A percentile compares a stretch with the other conserved stretches of the same genome.
These are phyloP conservation scores for Phytophthora chlamydospora DNA, from an alignment of 352 stramenopile species.

Conservation along the genomic window DNA sequence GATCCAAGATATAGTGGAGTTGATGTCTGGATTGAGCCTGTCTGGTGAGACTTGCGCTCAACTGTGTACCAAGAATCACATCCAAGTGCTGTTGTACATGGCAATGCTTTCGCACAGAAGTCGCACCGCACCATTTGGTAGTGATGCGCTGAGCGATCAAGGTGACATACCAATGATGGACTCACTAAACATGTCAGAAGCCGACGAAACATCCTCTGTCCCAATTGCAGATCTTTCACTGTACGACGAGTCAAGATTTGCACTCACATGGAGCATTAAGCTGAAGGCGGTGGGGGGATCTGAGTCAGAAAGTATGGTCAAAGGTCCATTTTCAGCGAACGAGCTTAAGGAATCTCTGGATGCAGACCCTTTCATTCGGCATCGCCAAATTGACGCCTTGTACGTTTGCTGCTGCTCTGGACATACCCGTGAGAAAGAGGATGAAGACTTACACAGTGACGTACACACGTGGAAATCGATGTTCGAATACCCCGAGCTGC, in stretches of 20 bases:
- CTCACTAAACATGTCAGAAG: conserved; percentile 51
- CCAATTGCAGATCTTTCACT: conserved; percentile 74
- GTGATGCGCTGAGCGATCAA: conserved; percentile 28
- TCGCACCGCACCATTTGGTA: conserved; percentile 12
- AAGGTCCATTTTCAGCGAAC: conserved; percentile 60
- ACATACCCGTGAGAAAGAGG: conserved; percentile 15
- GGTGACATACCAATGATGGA: conserved; percentile 79
- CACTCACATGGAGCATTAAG: conserved; percentile 71
- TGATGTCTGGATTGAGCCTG: conserved; percentile 61
- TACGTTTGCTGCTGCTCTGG: conserved; percentile 75
- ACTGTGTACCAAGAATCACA: conserved; percentile 59
- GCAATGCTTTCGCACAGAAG: conserved; percentile 62
- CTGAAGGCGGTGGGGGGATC: conserved; percentile 25
- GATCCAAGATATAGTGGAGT: conserved; percentile 69
- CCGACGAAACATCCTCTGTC: conserved; percentile 50
- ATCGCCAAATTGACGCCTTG: conserved; percentile 45
- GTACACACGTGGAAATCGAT: conserved; percentile 69
- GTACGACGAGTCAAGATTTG: conserved; percentile 65
- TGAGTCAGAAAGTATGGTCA: conserved; percentile 24
- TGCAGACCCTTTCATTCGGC: conserved; percentile 39
- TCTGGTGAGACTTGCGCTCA: conserved; percentile 44
- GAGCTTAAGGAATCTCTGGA: conserved; percentile 66
- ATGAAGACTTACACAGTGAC: conserved; percentile 34
- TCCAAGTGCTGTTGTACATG: conserved; percentile 72
- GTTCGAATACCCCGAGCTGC: conserved; percentile 70